Conservation (phyloP, 169 alveolate species). For the Cytauxzoon felis region DNA sequence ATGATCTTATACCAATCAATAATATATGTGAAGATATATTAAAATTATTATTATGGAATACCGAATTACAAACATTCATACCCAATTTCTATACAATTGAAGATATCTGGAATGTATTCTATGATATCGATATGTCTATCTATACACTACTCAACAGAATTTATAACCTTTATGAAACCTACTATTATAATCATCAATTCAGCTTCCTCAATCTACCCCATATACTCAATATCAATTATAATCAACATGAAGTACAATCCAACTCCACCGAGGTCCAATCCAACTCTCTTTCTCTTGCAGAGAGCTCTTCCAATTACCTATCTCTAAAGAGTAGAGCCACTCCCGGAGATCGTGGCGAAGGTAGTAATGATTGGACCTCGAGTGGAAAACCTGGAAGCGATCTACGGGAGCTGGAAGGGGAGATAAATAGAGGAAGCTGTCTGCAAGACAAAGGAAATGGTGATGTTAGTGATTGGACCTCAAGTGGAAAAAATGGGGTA, state of each 20-base stretch:
- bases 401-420: no score
- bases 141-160: slow-evolving; percentile 17
- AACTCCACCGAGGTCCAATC: no score
- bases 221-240: neutral
- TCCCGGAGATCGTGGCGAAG: no score
- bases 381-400: no score
- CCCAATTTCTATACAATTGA: slow-evolving; percentile 24
- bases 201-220: slow-evolving; percentile 23
- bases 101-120: slow-evolving; percentile 25
- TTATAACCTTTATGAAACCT: slow-evolving; percentile 35
- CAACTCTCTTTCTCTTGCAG: no score
- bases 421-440: no score
- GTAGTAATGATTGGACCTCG: no score
- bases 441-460: no score
- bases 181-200: slow-evolving; percentile 18
- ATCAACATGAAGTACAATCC: neutral
- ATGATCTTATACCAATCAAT: slow-evolving; percentile 30
- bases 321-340: no score
- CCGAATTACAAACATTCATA: slow-evolving; percentile 33
- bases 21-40: slow-evolving; percentile 36
- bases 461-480: no score
- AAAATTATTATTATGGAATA: slow-evolving; percentile 27
- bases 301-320: no score
- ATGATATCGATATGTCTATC: slow-evolving; percentile 40
- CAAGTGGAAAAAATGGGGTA: no score